Base-by-base conservation (phyloP, 345 rosid species). In the Abelmoschus esculentus region DNA sequence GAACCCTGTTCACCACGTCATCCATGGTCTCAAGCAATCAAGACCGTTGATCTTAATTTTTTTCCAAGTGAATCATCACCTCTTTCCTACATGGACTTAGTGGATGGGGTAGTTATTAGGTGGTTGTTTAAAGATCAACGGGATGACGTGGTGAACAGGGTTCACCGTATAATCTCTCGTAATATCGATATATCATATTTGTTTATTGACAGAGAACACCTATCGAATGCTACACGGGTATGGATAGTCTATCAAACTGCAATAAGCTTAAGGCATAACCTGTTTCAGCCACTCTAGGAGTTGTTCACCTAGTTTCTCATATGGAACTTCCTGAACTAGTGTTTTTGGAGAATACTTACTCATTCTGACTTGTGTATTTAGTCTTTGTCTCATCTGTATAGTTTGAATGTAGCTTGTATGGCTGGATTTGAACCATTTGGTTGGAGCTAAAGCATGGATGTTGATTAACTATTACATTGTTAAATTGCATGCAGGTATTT, bases 401-500 rank as follows among this genome's bases (percentile, higher is more conserved):
- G 7, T 18, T 40, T 63, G 8, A n/a, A 26, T 49, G 70, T 32
- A 19, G 29, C 14, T 31, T 28, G 4, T 42, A 0, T 49, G 31
- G 32, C 61, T 13, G 57, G 22, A 26, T 57, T 58, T 74, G n/a
- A 55, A 57, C 8, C 56, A 73, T 32, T 66, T 62, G 22, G 54
- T 62, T 74, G 54, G 66, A 28, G 29, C 4, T 50, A 18, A 59
- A 61, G 46, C 19, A 47, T 50, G 34, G 17, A 55, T 52, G 29
- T 70, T 22, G 32, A 52, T 46, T 69, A 55, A 44, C 31, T 70
- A 22, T 67, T 28, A 18, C 62, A 38, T 47, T 40, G 46, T 76
- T 66, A 4, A 14, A 80, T 76, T 81, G 78, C 71, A 72, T 72
- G 69, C 75, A 89, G 93, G 85, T 86, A 85, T 74, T 81, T 78